Percentiles rank a stretch among this genome's conserved stretches.
phyloP scores from a whole-genome alignment of 176 grass and related monocot genomes.

The Luzula sylvatica region DNA sequence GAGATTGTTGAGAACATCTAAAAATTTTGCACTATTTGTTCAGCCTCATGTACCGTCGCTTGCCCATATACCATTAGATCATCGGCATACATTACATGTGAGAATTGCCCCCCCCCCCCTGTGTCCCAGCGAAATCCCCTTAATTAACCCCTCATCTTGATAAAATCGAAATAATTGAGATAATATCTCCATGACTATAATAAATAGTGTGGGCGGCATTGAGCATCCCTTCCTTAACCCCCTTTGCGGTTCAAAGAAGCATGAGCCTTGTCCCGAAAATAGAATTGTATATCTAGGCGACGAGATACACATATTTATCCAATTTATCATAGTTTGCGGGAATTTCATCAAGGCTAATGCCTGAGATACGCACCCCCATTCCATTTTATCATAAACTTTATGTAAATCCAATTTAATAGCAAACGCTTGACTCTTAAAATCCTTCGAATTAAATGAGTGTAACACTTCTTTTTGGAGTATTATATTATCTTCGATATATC shows the following conservation, averaged over 20 bases:
- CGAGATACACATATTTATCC: not conserved
- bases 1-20: no score
- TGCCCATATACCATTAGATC: not conserved
- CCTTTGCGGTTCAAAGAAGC: not conserved
- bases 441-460: no score
- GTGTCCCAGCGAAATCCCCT: not conserved
- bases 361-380: not conserved
- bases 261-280: not conserved
- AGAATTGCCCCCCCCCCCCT: no score
- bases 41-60: not conserved
- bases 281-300: not conserved
- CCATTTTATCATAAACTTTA: not conserved
- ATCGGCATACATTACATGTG: not conserved
- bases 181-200: not conserved
- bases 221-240: not conserved
- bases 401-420: not conserved
- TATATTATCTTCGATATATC: no score
- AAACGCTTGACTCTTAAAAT: not conserved
- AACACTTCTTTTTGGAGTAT: no score
- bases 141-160: fast-evolving
- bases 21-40: no score
- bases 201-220: not conserved
- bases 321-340: not conserved
- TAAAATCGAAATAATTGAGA: not conserved
- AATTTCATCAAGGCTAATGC: not conserved